Evolutionary conservation across 2,329 filamentous ascomycete species (phyloP), one percentile per base, ranked within the genome.

Genomic region (Penicillium sp.): DNA sequence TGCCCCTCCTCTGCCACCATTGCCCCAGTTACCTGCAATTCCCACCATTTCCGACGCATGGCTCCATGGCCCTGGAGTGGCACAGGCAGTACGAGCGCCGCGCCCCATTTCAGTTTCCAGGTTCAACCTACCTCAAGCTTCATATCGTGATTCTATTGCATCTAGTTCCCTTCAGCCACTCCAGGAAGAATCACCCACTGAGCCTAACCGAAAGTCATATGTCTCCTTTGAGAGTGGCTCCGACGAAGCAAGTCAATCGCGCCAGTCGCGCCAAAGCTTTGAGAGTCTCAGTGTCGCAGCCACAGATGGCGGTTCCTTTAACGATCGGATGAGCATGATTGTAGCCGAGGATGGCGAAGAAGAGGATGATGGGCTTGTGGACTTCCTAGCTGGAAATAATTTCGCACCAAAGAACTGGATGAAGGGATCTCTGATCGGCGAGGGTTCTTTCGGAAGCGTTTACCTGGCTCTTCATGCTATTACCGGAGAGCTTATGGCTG

Each of bases 401-500:
- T 97, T 94, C 86, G 92, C 95, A 62, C 92, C 96, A 61, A 89
- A 93, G 78, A 96, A 96, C 74, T 99, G 95, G 90, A 97, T 99
- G 92, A 97, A 97, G 79, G 94, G 94, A 69, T 92, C 93, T 32
- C 81, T 97, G 61, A 99, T 99, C 64, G 94, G 94, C 32, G 92
- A 97, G 75, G 94, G 94, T 61, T 97, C 92, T 5, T 99, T 99
- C 69, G 94, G 94, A 68, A 92, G 88, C 66, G 94, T 99, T 51
- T 99, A 95, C 76, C 83, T 99, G 47, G 94, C 94, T 26, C 82
- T 99, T 32, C 94, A 99, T 72, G 90, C 94, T 49, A 89, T 99
- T 53, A 99, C 94, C 18, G 94, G 93, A 69, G 94, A 97, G 76
- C 88, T 99, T 42, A 91, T 99, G 80, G 94, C 94, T 22, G 94